phyloP scores from a whole-genome alignment of 2,329 filamentous ascomycete species.

The Penicillium sp. region DNA sequence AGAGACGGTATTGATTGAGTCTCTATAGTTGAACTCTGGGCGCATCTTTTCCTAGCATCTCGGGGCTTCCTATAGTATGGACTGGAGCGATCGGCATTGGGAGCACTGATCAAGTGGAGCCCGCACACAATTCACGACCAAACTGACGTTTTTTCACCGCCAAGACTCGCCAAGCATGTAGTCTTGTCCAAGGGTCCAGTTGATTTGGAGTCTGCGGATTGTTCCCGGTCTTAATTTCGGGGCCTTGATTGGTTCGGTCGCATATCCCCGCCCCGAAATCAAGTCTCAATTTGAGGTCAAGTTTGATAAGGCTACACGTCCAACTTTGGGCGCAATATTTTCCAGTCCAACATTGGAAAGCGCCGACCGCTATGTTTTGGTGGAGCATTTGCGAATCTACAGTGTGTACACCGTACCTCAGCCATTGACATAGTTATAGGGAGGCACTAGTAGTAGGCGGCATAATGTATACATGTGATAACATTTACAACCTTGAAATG shows the following conservation, averaged over 20 bases:
- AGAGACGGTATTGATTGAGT: background rate
- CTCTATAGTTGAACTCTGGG: too few species aligned
- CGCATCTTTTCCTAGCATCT: background rate
- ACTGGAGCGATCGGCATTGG: background rate
- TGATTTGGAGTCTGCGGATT: background rate
- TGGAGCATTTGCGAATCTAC: too few species aligned
- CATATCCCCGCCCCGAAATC: background rate
- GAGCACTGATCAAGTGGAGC: slow-evolving; percentile 2
- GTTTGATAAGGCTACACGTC: background rate
- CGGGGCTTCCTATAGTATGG: background rate
- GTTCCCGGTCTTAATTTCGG: background rate
- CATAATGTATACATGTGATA: too few species aligned
- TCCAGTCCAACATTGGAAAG: too few species aligned
- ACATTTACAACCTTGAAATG: too few species aligned
- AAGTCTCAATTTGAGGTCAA: background rate
- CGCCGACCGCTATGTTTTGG: too few species aligned
- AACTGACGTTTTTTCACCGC: slow-evolving; percentile 7
- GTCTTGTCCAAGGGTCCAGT: background rate
- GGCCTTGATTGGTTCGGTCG: background rate
- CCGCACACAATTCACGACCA: slow-evolving; percentile 11
- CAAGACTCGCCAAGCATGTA: slow-evolving; percentile 8
- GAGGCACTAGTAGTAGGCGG: too few species aligned
- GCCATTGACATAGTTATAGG: too few species aligned
- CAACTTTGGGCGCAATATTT: too few species aligned
- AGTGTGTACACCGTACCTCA: too few species aligned